Percentiles rank a stretch among this genome's conserved stretches.
These are phyloP conservation scores for Artemisia tridentata DNA, from an alignment of 129 eudicot genomes.

Conservation along the genomic window DNA sequence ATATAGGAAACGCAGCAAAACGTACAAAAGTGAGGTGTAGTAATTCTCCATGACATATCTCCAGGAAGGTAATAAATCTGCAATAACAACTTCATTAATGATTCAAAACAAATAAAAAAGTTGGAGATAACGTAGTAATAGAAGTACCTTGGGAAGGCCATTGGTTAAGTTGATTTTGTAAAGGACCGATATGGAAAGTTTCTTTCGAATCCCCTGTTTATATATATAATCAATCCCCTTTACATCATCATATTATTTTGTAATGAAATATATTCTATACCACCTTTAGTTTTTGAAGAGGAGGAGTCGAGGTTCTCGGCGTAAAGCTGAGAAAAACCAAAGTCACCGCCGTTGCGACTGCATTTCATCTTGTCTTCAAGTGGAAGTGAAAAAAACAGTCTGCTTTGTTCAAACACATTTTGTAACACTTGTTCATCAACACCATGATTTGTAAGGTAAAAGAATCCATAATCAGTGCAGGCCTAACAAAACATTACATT, in stretches of 20 bases:
- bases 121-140: not conserved
- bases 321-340: conserved; percentile 60
- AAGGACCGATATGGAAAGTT: conserved; percentile 61
- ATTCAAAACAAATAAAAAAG: conserved; percentile 12
- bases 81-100: not conserved
- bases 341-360: conserved; percentile 32
- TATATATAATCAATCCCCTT: not conserved
- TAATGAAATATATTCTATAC: not conserved
- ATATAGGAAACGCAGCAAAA: not conserved
- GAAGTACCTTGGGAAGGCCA: conserved; percentile 68
- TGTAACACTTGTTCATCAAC: conserved; percentile 54
- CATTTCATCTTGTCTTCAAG: conserved; percentile 62
- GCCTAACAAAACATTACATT: conserved; percentile 39
- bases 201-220: conserved; percentile 73
- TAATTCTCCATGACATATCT: conserved; percentile 57
- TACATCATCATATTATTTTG: too few relatives aligned
- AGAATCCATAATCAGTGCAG: conserved; percentile 68
- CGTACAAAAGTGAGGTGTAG: conserved; percentile 55
- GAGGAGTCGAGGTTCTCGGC: conserved; percentile 64
- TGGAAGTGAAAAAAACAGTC: conserved; percentile 56
- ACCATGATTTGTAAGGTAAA: conserved; percentile 78
- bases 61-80: conserved; percentile 75
- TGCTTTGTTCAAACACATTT: conserved; percentile 48
- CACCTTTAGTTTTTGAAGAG: conserved; percentile 44
- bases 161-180: conserved; percentile 51